Evolutionary conservation across 495 filamentous ascomycete species (phyloP), one percentile per base, ranked within the genome.

Genomic region (Darksidea phi): DNA sequence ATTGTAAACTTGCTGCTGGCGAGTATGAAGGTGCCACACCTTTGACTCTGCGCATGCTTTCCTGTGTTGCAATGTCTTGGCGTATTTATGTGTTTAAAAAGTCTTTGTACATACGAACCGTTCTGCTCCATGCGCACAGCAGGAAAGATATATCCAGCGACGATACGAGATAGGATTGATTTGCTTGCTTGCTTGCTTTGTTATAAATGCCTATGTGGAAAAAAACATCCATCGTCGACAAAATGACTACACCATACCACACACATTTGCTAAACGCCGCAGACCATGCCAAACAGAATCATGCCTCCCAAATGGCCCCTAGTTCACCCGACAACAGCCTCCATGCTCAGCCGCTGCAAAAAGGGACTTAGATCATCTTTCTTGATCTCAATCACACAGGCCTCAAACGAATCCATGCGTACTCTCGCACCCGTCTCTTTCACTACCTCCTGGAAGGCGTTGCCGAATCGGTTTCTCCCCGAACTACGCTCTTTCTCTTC

Each of bases 391-490:
- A 97, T 91, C 10, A 97, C 95, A 64, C 90, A 95, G 72, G 95
- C 88, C 75, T 98, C 95, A 73, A 98, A 98, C 74, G 88, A 92
- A 72, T 98, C 94, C 64, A 97, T 96, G 56, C 91, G 78, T 18
- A 97, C 90, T 15, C 91, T 78, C 3, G 92, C 89, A 61, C 86
- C 91, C 38, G 93, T 98, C 77, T 96, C 91, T 54, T 85, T 83
- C 20, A 96, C 88, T 7, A 97, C 95, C 69, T 95, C 92, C 70
- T 96, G 91, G 75, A 97, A 98, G 10, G 95, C 94, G 70, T 86
- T 89, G 12, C 93, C 95, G 66, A 98, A 98, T 47, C 85, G 84
- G 73, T 97, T 97, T 52, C 86, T 75, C 8, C 90, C 85, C 43
- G 86, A 85, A 21, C 88, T 85, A 52, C 81, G 82, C 41, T 83